These are phyloP conservation scores for Beauveria bassiana DNA, from an alignment of 2,329 filamentous ascomycete species.

Conservation along the genomic window DNA sequence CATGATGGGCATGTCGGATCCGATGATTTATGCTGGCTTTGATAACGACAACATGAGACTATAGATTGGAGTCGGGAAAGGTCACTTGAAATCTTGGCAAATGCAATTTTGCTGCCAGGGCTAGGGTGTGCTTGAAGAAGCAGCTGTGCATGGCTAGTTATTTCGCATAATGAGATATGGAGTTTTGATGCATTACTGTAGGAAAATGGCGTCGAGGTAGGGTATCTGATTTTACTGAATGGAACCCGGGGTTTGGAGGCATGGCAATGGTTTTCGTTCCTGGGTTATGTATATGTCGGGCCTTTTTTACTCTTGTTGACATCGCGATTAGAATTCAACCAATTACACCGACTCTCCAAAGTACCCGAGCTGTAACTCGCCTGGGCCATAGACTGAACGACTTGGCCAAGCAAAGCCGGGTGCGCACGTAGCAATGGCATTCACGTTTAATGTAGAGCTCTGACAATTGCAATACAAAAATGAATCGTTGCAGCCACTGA, in stretches of 20 bases:
- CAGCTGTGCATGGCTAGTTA: background rate
- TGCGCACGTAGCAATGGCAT: background rate
- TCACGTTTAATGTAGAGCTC: background rate
- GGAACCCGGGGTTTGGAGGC: background rate
- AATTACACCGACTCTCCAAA: too few species aligned
- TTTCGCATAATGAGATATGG: background rate
- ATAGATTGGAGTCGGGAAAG: constrained; percentile 17
- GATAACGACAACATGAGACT: constrained; percentile 37
- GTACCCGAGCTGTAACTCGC: too few species aligned
- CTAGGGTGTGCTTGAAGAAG: background rate
- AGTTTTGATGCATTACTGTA: background rate
- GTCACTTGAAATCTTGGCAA: background rate
- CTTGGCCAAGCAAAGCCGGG: too few species aligned
- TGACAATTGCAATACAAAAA: background rate
- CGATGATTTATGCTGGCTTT: constrained; percentile 50
- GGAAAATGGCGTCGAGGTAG: background rate
- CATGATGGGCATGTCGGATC: constrained; percentile 50
- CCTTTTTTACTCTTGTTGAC: background rate
- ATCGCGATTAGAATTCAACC: background rate
- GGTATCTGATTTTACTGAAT: background rate
- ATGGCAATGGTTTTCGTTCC: background rate
- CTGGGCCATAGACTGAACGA: too few species aligned
- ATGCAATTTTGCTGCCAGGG: background rate
- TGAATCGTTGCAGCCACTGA: background rate
- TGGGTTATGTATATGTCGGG: background rate